These are phyloP conservation scores for Sphagnum fallax DNA, from an alignment of 228 moss, liverwort and hornwort genomes.

Conservation along the genomic window DNA sequence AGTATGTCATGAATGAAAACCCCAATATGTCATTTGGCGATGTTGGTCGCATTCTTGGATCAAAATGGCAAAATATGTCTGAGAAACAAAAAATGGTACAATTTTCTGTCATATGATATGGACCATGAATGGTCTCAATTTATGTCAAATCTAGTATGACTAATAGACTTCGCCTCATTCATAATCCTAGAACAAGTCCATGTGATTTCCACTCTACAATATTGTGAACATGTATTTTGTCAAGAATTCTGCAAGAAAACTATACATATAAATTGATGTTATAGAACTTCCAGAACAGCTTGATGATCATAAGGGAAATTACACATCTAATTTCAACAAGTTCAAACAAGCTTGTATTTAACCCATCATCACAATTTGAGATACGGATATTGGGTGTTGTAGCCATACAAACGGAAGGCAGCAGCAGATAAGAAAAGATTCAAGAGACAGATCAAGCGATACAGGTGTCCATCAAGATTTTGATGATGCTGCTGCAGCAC, in stretches of 20 bases:
- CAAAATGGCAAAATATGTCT: constrained; percentile 61
- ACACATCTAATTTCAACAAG: neutral
- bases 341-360: neutral
- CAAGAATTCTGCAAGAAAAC: neutral
- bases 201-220: neutral
- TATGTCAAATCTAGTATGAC: neutral
- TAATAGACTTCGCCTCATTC: neutral
- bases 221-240: neutral
- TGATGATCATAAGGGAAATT: neutral
- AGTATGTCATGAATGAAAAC: constrained; percentile 49
- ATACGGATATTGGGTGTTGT: constrained; percentile 4
- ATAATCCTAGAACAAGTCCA: neutral
- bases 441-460: constrained; percentile 51
- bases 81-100: constrained; percentile 70
- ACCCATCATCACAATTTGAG: too few relatives aligned
- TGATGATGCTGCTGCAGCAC: neutral
- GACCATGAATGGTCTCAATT: neutral
- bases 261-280: neutral
- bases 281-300: neutral
- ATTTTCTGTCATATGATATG: neutral
- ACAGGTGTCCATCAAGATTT: constrained; percentile 13
- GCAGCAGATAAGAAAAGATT: constrained; percentile 69
- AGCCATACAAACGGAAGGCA: constrained; percentile 63
- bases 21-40: constrained; percentile 63
- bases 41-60: constrained; percentile 72